Conservation (phyloP, 2,329 filamentous ascomycete genomes). For the Chaetothyriales sp. region DNA sequence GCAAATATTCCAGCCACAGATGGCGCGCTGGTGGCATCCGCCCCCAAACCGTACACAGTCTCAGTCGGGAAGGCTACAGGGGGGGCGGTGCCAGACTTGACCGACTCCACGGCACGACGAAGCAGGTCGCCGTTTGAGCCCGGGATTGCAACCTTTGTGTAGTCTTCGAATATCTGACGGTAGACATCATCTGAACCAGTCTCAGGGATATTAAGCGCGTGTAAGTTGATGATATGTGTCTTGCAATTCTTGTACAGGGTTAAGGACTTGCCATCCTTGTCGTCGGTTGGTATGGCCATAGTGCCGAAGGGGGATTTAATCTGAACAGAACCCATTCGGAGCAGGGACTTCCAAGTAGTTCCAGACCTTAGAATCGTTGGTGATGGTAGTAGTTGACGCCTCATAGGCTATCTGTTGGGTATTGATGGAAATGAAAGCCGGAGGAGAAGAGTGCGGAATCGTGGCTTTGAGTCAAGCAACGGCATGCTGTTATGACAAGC, state of each 20-base stretch:
- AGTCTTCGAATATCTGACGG: slow-evolving; percentile 11
- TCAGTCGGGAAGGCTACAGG: slow-evolving; percentile 95
- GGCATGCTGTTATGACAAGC: neutral
- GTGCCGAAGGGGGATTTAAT: neutral
- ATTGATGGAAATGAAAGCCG: neutral
- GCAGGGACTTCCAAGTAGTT: neutral
- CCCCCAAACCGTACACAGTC: slow-evolving; percentile 93
- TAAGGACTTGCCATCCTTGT: slow-evolving; percentile 2
- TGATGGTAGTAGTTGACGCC: neutral
- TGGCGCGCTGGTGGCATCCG: slow-evolving; percentile 72
- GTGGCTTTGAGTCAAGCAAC: neutral
- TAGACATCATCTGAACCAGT: slow-evolving; percentile 11
- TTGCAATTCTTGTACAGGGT: slow-evolving; percentile 13
- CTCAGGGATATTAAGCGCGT: slow-evolving; percentile 11
- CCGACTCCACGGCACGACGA: slow-evolving; percentile 11
- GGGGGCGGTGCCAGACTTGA: slow-evolving; percentile 13
- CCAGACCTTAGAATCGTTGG: neutral
- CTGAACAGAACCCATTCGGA: neutral
- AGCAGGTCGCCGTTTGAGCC: slow-evolving; percentile 7
- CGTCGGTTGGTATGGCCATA: slow-evolving; percentile 6
- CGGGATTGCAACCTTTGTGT: neutral
- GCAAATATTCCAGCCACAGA: slow-evolving; percentile 85
- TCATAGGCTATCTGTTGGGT: neutral
- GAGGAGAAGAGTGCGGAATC: neutral
- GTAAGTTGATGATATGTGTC: slow-evolving; percentile 12